Conservation (phyloP, 306 rosid genomes). For the Ochetophila trinervis region DNA sequence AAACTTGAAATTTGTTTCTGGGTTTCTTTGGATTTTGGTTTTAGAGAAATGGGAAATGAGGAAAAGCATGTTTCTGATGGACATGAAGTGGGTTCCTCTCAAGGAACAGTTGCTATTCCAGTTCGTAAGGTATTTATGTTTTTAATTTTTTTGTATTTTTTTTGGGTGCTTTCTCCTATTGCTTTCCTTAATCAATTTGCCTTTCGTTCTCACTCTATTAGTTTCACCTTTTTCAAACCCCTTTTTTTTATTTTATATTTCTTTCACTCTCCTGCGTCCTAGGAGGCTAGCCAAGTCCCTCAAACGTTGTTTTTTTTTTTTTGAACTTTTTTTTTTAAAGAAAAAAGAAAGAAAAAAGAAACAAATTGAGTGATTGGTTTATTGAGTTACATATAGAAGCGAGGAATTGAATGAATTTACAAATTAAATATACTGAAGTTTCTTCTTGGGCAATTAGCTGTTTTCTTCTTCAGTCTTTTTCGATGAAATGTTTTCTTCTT, state of each 20-base stretch:
- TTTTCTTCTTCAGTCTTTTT: too few relatives aligned
- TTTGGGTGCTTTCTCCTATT: neutral
- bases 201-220: conserved; percentile 1
- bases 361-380: too few relatives aligned
- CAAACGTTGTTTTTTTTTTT: neutral
- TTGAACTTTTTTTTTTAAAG: too few relatives aligned
- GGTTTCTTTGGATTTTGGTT: conserved; percentile 23
- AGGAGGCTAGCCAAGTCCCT: neutral
- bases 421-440: too few relatives aligned
- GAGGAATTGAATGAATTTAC: too few relatives aligned
- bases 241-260: neutral
- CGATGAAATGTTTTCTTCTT: too few relatives aligned
- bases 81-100: conserved; percentile 24
- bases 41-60: conserved; percentile 41
- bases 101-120: conserved; percentile 37
- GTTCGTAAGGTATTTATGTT: conserved; percentile 45
- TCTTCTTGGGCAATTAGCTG: too few relatives aligned
- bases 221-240: neutral
- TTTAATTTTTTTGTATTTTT: neutral
- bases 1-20: neutral
- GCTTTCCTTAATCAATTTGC: neutral
- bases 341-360: too few relatives aligned
- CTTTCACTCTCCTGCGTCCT: conserved; percentile 1
- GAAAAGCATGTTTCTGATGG: conserved; percentile 37
- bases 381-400: too few relatives aligned